Evolutionary conservation across 1,139 yeast species (phyloP).

Genomic region (Pichia sp.): DNA sequence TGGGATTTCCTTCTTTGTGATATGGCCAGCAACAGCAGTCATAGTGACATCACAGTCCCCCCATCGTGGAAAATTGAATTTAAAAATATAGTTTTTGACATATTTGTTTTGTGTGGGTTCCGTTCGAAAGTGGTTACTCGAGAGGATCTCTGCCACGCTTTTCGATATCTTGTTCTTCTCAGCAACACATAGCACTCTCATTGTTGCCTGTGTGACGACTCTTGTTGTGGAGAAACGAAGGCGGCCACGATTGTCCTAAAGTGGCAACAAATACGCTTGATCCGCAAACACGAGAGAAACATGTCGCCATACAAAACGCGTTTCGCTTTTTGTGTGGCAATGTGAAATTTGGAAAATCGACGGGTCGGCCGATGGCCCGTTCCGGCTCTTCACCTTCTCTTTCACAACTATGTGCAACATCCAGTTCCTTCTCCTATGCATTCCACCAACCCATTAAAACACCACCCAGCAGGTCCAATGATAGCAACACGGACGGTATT

Average conservation of each 20-base stretch:
- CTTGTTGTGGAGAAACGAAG: no score
- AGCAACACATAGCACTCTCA: conserved; percentile 82
- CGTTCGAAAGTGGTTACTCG: conserved; percentile 62
- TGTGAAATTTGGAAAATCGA: not conserved
- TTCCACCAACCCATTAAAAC: no score
- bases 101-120: conserved; percentile 57
- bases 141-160: conserved; percentile 71
- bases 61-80: conserved; percentile 52
- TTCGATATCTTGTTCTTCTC: conserved; percentile 96
- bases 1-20: conserved; percentile 66
- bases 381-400: not conserved
- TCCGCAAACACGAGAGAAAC: not conserved
- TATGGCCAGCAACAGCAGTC: conserved; percentile 91
- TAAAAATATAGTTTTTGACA: conserved; percentile 77
- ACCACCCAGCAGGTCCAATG: no score
- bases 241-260: not conserved
- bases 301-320: not conserved
- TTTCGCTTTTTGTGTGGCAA: not conserved
- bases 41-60: conserved; percentile 81
- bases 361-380: not conserved
- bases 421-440: no score
- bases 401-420: no score
- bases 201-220: no score
- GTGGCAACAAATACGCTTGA: not conserved
- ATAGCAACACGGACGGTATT: no score